Conservation (phyloP, 108 stramenopile species). For the Epipyxis sp. region DNA sequence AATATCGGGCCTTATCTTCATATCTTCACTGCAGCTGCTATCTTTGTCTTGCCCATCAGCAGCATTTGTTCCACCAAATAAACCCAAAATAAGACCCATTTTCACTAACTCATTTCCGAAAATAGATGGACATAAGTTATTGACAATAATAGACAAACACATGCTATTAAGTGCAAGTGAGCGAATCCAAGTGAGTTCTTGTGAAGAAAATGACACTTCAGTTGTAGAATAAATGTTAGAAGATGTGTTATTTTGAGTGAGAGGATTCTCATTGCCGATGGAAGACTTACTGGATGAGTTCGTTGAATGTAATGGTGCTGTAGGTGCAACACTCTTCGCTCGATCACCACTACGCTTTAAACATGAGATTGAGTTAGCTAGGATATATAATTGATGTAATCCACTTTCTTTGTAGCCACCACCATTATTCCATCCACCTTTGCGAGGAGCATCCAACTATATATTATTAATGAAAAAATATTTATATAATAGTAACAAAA, state of each 20-base stretch:
- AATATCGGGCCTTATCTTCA: slow-evolving; percentile 42
- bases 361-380: neutral
- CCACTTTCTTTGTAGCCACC: slow-evolving; percentile 25
- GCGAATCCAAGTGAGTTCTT: neutral
- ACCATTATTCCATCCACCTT: neutral
- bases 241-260: neutral
- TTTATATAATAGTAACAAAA: too few species aligned
- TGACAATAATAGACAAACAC: too few species aligned
- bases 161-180: neutral
- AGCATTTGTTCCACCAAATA: slow-evolving; percentile 78
- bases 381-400: slow-evolving; percentile 11
- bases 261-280: neutral
- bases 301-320: neutral
- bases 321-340: neutral
- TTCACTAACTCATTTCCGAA: slow-evolving; percentile 97
- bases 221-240: neutral
- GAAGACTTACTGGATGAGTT: neutral
- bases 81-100: slow-evolving; percentile 87
- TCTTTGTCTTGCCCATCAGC: neutral
- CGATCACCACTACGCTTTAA: neutral
- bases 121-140: slow-evolving; percentile 68
- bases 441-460: too few species aligned
- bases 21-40: neutral
- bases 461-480: too few species aligned
- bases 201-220: neutral